Evolutionary conservation across 257 asterid species (phyloP).

Genomic region (Solanum medicagineum): DNA sequence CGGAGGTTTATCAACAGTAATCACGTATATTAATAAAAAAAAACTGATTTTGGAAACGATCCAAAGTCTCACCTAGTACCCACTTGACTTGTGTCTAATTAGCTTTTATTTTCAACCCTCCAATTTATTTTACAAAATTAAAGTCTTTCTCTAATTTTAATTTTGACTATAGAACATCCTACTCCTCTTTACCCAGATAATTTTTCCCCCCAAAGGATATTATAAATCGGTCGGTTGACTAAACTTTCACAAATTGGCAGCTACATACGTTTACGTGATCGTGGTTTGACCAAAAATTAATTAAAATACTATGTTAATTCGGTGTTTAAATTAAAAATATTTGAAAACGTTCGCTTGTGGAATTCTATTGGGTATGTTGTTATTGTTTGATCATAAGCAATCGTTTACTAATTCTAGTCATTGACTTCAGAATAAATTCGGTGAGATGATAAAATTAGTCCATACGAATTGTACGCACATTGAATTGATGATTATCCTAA

Average conservation of each 20-base stretch:
- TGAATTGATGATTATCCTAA: neutral
- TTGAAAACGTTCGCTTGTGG: neutral
- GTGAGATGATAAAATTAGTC: neutral
- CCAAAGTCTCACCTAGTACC: neutral
- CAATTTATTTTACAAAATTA: neutral
- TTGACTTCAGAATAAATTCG: neutral
- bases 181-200: neutral
- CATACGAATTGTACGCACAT: neutral
- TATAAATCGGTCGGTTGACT: neutral
- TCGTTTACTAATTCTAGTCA: neutral
- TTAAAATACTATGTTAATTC: neutral
- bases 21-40: neutral
- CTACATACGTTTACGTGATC: neutral
- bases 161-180: neutral
- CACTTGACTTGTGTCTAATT: neutral
- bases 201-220: neutral
- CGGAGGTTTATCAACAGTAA: no score
- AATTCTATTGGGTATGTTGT: no score
- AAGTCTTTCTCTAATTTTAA: neutral
- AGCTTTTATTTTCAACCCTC: neutral
- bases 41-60: neutral
- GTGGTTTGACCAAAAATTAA: neutral
- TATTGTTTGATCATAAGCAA: neutral
- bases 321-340: neutral
- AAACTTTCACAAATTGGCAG: neutral